A percentile compares a stretch with the other conserved stretches of the same genome.
Conservation (phyloP, 768 basidiomycete genomes). For the Flagelloscypha sp. region DNA sequence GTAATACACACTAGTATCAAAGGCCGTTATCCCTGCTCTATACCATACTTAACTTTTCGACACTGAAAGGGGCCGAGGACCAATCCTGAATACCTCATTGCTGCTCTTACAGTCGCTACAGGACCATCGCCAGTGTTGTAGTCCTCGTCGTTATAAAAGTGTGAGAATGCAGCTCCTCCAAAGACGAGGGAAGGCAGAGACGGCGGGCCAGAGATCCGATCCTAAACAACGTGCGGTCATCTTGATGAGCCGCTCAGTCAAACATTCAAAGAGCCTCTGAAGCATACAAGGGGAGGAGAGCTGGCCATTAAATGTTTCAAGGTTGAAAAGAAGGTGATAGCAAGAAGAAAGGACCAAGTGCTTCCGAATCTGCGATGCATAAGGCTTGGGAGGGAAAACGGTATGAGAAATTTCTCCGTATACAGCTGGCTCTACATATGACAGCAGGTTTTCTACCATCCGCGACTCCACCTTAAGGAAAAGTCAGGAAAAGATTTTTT, state of each 20-base stretch:
- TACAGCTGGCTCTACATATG: not conserved
- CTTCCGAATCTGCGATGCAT: constrained; percentile 1
- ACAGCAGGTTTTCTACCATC: constrained; percentile 6
- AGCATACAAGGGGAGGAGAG: too few relatives aligned
- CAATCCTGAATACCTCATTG: constrained; percentile 49
- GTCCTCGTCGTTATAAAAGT: constrained; percentile 55
- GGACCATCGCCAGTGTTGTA: constrained; percentile 49
- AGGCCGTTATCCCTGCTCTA: constrained; percentile 74
- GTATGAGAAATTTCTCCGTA: not conserved
- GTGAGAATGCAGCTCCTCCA: constrained; percentile 65
- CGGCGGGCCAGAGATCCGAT: too few relatives aligned
- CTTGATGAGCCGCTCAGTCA: too few relatives aligned
- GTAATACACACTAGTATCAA: constrained; percentile 81
- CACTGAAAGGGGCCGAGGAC: not conserved
- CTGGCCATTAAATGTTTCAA: too few relatives aligned
- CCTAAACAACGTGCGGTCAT: too few relatives aligned
- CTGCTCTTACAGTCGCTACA: constrained; percentile 61
- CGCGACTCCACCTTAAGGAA: not conserved
- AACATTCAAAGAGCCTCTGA: too few relatives aligned
- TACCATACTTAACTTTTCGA: not conserved
- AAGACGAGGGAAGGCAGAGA: constrained; percentile 52
- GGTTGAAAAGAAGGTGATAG: too few relatives aligned
- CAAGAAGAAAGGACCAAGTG: too few relatives aligned
- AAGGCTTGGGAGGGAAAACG: not conserved
- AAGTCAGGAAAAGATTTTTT: not conserved